These are phyloP conservation scores for Penicillium taxi DNA, from an alignment of 495 filamentous ascomycete genomes.

Conservation along the genomic window DNA sequence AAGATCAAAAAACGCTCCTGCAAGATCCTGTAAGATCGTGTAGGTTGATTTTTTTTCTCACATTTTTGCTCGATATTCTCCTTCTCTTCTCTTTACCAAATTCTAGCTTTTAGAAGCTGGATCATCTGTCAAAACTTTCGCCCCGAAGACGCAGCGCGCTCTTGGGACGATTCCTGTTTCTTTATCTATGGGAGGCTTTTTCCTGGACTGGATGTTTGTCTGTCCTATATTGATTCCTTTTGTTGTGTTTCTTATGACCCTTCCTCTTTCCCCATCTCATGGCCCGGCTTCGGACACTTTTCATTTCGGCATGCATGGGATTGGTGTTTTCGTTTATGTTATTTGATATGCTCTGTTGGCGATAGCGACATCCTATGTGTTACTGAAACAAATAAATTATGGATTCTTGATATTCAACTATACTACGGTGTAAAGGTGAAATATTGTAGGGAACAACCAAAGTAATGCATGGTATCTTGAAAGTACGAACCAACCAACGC, in stretches of 20 bases:
- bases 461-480: constrained; percentile 15
- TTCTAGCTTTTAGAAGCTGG: no score
- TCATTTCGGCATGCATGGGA: constrained; percentile 36
- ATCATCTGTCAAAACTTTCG: constrained; percentile 16
- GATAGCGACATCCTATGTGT: constrained; percentile 29
- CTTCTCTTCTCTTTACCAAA: constrained; percentile 17
- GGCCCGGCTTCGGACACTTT: constrained; percentile 28
- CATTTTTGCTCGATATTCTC: constrained; percentile 7
- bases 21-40: constrained; percentile 53
- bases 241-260: constrained; percentile 9
- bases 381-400: constrained; percentile 20
- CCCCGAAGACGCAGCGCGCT: constrained; percentile 21
- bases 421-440: constrained; percentile 2
- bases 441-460: not conserved
- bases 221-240: constrained; percentile 13
- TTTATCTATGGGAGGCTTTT: constrained; percentile 15
- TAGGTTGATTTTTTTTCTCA: constrained; percentile 1
- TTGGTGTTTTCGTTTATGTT: constrained; percentile 35
- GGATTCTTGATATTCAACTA: constrained; percentile 11
- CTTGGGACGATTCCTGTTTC: constrained; percentile 6
- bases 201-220: constrained; percentile 15
- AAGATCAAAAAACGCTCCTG: constrained; percentile 63
- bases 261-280: constrained; percentile 17
- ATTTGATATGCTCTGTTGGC: constrained; percentile 26
- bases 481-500: not conserved